Conservation (phyloP, 177 flowering plant species). For the Tripterygium wilfordii region DNA sequence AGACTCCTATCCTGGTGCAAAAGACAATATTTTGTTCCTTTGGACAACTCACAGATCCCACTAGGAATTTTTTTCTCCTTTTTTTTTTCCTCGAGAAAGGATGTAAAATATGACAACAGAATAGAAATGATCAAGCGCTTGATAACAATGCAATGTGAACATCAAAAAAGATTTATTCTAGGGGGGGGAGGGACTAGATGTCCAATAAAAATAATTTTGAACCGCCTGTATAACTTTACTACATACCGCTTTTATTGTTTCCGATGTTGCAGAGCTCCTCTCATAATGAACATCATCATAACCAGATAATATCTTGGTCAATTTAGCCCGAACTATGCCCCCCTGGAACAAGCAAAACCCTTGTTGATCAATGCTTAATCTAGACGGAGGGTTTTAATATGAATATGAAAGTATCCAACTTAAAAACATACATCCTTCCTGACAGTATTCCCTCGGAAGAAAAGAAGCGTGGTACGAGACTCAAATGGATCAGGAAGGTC, state of each 20-base stretch:
- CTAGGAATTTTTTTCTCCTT: no score
- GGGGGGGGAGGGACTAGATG: neutral
- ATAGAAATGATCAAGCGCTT: no score
- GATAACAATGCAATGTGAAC: no score
- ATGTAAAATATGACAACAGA: no score
- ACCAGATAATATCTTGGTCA: slow-evolving; percentile 54
- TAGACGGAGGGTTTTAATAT: neutral
- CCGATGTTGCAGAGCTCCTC: slow-evolving; percentile 51
- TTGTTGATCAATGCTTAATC: slow-evolving; percentile 10
- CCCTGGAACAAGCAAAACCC: slow-evolving; percentile 41
- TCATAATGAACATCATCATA: slow-evolving; percentile 74
- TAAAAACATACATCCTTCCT: slow-evolving; percentile 79
- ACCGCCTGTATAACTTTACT: neutral
- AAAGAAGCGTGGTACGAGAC: slow-evolving; percentile 74
- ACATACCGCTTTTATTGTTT: slow-evolving; percentile 64
- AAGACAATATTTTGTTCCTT: no score
- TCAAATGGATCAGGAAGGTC: slow-evolving; percentile 65
- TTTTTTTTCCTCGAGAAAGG: no score
- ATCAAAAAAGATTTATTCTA: neutral
- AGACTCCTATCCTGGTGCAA: no score
- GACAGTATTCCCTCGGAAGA: slow-evolving; percentile 82
- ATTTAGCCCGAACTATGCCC: slow-evolving; percentile 76
- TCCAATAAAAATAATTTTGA: neutral
- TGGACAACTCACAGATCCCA: no score
- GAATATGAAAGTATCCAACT: no score